Evolutionary conservation across 2,329 filamentous ascomycete genomes (phyloP), one percentile per base, ranked within the genome.

Genomic region (Catunica adiposa): DNA sequence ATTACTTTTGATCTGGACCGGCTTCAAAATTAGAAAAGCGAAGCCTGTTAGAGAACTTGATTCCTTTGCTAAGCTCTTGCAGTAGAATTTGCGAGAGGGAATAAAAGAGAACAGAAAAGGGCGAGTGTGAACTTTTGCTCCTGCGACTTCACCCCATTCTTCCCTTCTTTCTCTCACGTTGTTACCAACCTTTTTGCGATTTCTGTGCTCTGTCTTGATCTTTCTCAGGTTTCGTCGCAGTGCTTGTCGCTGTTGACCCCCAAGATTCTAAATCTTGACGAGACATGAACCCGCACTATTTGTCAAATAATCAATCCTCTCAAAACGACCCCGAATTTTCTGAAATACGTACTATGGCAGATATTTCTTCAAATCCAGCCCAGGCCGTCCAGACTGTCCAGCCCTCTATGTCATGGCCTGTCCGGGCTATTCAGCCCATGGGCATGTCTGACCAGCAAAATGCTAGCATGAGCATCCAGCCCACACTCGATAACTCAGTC

Each of bases 1-100:
- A 57, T 57, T 54, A 50, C 56, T 54, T 57, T 54, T 57, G 56
- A 56, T 52, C 55, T 56, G 47, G 48, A 40, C 50, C 29, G 20
- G 17, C 50, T 14, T 52, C 17, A 52, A 52, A 52, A 38, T 38
- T 38, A n/a, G 34, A 26, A 52, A 25, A 48, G 23, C 15, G 37
- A 54, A 50, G 17, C 51, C 46, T 46, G 53, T 25, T 40, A 47
- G 26, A 20, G 48, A 53, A 23, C 38, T 22, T 34, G 31, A 37
- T 47, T 34, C 31, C 46, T 55, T 34, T 55, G 44, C 34, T 38
- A 11, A 51, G 40, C 38, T 53, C 47, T 23, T 46, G 53, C 53
- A 34, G 55, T 56, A 53, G 55, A 56, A 48, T 46, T 52, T 46
- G 53, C 23, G 34, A 53, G 48, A 46, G 47, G 47, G 50, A 56